These are phyloP conservation scores for Aaosphaeria arxii DNA, from an alignment of 2,329 filamentous ascomycete species.

Conservation along the genomic window DNA sequence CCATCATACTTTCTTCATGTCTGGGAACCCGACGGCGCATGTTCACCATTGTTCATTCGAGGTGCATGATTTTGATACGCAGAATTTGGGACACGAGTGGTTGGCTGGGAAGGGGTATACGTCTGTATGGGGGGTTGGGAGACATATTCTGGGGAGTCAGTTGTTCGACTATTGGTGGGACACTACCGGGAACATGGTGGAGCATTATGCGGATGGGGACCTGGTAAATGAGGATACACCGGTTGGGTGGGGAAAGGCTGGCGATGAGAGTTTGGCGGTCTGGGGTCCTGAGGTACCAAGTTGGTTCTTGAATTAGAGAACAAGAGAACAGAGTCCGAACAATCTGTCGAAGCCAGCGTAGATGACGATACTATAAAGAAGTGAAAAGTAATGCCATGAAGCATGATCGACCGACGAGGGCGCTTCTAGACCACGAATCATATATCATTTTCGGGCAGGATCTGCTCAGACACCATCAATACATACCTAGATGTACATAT, in stretches of 20 bases:
- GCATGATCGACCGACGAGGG: too few species aligned
- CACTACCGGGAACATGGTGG: slow-evolving; percentile 60
- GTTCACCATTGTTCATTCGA: slow-evolving; percentile 70
- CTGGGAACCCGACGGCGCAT: slow-evolving; percentile 41
- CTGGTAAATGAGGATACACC: slow-evolving; percentile 58
- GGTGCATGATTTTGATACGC: slow-evolving; percentile 69
- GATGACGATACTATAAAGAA: too few species aligned
- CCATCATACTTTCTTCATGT: slow-evolving; percentile 57
- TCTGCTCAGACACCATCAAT: too few species aligned
- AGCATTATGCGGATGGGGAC: slow-evolving; percentile 71
- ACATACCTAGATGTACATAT: too few species aligned
- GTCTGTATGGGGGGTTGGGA: slow-evolving; percentile 68
- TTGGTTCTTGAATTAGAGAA: slow-evolving; percentile 31
- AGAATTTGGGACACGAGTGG: slow-evolving; percentile 69
- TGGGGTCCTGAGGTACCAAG: slow-evolving; percentile 42
- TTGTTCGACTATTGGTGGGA: slow-evolving; percentile 75
- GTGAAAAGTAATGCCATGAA: too few species aligned
- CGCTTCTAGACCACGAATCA: too few species aligned
- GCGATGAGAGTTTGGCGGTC: slow-evolving; percentile 40
- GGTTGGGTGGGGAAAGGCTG: slow-evolving; percentile 40
- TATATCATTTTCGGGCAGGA: too few species aligned
- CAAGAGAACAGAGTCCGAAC: not conserved
- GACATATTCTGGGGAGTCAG: slow-evolving; percentile 68
- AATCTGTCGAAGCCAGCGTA: too few species aligned
- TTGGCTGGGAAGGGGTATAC: slow-evolving; percentile 60